These are phyloP conservation scores for Beauveria bassiana DNA, from an alignment of 2,329 filamentous ascomycete genomes.

Conservation along the genomic window DNA sequence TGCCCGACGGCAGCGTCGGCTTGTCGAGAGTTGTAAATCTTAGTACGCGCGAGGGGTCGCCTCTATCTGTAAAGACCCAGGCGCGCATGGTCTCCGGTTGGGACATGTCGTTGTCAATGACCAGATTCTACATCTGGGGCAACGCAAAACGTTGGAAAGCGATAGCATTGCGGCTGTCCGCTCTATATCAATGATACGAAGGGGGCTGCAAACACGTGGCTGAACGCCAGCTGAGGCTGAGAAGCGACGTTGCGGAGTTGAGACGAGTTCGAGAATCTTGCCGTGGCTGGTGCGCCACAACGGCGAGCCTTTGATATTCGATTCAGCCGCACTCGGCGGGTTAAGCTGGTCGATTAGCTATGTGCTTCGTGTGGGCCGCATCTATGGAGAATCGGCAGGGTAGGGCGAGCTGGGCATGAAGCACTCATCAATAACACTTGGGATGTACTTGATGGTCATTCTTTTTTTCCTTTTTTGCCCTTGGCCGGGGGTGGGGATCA, in stretches of 20 bases:
- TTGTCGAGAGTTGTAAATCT: constrained; percentile 17
- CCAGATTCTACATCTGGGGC: not conserved
- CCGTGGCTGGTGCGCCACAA: not conserved
- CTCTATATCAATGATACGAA: not conserved
- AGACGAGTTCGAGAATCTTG: not conserved
- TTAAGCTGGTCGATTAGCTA: constrained; percentile 5
- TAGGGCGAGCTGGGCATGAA: not conserved
- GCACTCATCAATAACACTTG: no score
- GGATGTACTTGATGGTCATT: no score
- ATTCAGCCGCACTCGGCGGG: not conserved
- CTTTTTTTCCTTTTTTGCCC: no score
- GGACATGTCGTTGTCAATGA: not conserved
- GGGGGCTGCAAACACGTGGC: not conserved
- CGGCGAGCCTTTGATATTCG: not conserved
- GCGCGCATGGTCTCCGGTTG: constrained; percentile 15
- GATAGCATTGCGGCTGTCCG: not conserved
- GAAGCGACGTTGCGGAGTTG: not conserved
- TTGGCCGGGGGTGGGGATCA: no score
- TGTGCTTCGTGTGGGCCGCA: not conserved
- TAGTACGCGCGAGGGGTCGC: constrained; percentile 20
- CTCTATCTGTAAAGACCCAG: constrained; percentile 24
- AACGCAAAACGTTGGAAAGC: not conserved
- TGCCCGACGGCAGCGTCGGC: constrained; percentile 20
- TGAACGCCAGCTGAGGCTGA: constrained; percentile 1
- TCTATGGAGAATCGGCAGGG: no score